These are phyloP conservation scores for Mycena galopus DNA, from an alignment of 768 basidiomycete genomes.

Conservation along the genomic window DNA sequence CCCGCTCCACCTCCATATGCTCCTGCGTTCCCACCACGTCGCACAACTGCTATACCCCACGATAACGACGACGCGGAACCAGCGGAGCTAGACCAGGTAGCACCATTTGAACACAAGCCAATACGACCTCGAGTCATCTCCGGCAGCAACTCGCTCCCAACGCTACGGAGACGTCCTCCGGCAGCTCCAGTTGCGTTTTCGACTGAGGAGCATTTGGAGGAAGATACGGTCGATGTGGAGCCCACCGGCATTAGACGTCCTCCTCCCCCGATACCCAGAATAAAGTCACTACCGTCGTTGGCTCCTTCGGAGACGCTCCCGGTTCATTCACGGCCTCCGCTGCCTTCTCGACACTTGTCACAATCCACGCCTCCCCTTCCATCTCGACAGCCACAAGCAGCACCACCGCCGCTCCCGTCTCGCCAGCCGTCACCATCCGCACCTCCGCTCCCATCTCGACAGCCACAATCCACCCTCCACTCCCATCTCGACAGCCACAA, in stretches of 20 bases:
- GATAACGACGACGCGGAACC: slow-evolving; percentile 21
- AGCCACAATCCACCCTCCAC: background rate
- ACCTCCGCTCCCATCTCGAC: background rate
- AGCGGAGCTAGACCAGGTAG: slow-evolving; percentile 22
- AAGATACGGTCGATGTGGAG: slow-evolving; percentile 2
- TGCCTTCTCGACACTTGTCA: slow-evolving; percentile 19
- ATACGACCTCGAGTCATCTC: slow-evolving; percentile 27
- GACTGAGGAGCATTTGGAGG: slow-evolving; percentile 16
- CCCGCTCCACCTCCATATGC: slow-evolving; percentile 29
- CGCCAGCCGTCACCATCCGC: slow-evolving; percentile 23
- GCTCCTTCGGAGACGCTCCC: slow-evolving; percentile 7
- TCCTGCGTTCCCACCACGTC: slow-evolving; percentile 31
- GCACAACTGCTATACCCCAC: slow-evolving; percentile 14
- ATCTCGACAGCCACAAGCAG: slow-evolving; percentile 20
- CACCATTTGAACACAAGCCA: slow-evolving; percentile 19
- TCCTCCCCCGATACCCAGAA: slow-evolving; percentile 27
- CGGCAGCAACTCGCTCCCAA: slow-evolving; percentile 8
- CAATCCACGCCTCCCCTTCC: slow-evolving; percentile 27
- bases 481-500: slow-evolving; percentile 21
- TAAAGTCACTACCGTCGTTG: slow-evolving; percentile 13
- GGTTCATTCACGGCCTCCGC: slow-evolving; percentile 19
- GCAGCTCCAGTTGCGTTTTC: slow-evolving; percentile 12
- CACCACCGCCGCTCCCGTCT: slow-evolving; percentile 24
- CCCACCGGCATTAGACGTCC: slow-evolving; percentile 16
- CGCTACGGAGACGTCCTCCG: slow-evolving; percentile 23